These are phyloP conservation scores for Isochrysis galbana DNA, from an alignment of 78 protist species.

Conservation along the genomic window DNA sequence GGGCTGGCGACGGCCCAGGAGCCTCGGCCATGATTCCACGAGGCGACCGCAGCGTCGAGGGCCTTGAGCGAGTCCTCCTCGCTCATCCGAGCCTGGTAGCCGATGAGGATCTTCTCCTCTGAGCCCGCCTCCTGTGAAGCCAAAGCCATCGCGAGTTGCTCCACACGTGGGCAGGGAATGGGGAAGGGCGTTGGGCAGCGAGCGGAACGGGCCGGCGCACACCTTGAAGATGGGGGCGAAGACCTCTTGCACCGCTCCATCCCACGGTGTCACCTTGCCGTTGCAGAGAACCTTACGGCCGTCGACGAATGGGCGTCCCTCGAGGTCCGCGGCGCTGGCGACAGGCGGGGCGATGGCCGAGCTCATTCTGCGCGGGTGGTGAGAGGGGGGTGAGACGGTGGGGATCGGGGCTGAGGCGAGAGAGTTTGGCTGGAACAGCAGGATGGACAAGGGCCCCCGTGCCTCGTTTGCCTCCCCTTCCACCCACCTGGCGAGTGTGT, in stretches of 20 bases:
- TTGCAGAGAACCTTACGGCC: slow-evolving; percentile 13
- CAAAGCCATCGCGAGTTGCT: too few relatives aligned
- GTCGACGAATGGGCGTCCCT: slow-evolving; percentile 9
- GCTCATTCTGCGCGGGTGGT: too few relatives aligned
- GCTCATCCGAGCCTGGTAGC: background rate
- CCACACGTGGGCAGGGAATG: too few relatives aligned
- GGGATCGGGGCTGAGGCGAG: too few relatives aligned
- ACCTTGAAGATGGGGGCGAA: slow-evolving; percentile 8
- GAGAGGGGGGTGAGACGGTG: too few relatives aligned
- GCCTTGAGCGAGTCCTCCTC: background rate
- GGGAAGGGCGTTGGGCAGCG: too few relatives aligned
- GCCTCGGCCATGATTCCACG: background rate
- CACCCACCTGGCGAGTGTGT: too few relatives aligned
- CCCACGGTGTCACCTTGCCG: slow-evolving; percentile 16
- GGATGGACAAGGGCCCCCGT: too few relatives aligned
- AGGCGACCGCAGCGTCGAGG: background rate
- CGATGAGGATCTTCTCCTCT: background rate
- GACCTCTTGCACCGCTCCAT: background rate
- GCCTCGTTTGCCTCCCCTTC: too few relatives aligned
- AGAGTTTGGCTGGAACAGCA: too few relatives aligned
- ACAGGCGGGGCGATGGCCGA: background rate
- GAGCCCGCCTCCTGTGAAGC: background rate
- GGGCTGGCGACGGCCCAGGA: slow-evolving; percentile 8
- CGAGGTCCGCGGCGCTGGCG: background rate
- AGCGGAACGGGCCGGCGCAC: too few relatives aligned